Conservation (phyloP, 495 filamentous ascomycete genomes). For the Neurospora tetrasperma region DNA sequence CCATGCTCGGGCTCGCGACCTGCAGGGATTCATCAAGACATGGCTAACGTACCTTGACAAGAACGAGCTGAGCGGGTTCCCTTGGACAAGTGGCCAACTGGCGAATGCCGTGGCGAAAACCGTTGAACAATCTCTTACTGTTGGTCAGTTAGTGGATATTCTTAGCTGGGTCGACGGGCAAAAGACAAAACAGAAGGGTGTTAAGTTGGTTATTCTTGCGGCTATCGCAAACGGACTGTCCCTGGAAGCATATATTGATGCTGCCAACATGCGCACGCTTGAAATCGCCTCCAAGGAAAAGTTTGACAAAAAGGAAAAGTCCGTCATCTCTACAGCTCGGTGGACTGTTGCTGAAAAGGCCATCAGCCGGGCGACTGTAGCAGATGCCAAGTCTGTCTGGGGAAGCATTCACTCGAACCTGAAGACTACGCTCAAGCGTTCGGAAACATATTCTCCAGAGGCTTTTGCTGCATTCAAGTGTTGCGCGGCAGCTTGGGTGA, state of each 20-base stretch:
- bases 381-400: slow-evolving; percentile 27
- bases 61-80: slow-evolving; percentile 25
- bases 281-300: slow-evolving; percentile 8
- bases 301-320: slow-evolving; percentile 12
- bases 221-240: slow-evolving; percentile 37
- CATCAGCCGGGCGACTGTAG: slow-evolving; percentile 24
- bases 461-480: slow-evolving; percentile 34
- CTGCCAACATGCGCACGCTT: slow-evolving; percentile 22
- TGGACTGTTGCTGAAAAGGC: slow-evolving; percentile 30
- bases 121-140: slow-evolving; percentile 34
- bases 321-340: slow-evolving; percentile 19
- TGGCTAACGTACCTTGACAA: slow-evolving; percentile 52
- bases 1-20: slow-evolving; percentile 53
- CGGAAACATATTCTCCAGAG: slow-evolving; percentile 14
- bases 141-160: slow-evolving; percentile 36
- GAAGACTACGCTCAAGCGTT: slow-evolving; percentile 24
- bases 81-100: slow-evolving; percentile 56
- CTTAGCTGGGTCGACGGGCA: slow-evolving; percentile 29
- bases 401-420: slow-evolving; percentile 23
- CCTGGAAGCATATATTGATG: slow-evolving; percentile 32
- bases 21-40: slow-evolving; percentile 52
- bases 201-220: slow-evolving; percentile 28
- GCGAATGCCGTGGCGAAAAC: slow-evolving; percentile 31
- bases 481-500: slow-evolving; percentile 27
- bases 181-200: background rate